Conservation (phyloP, 2,329 filamentous ascomycete species). For the Colletotrichum nymphaeae region DNA sequence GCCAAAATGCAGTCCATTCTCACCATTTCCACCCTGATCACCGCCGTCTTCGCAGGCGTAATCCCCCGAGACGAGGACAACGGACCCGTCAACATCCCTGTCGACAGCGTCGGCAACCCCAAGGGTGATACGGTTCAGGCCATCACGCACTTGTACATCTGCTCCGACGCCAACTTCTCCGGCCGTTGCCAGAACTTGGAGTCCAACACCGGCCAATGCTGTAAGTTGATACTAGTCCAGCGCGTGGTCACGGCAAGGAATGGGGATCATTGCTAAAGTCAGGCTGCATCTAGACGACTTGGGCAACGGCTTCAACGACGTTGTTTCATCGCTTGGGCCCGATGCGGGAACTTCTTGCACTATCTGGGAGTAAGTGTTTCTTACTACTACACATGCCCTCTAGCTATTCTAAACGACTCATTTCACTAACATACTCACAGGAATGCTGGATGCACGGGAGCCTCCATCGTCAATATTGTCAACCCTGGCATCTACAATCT, state of each 20-base stretch:
- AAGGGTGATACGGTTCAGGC: background rate
- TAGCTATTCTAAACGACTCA: background rate
- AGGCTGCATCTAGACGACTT: background rate
- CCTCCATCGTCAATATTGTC: background rate
- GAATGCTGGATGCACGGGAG: background rate
- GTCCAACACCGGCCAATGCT: background rate
- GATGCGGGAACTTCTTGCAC: background rate
- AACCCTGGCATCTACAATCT: conserved; percentile 6
- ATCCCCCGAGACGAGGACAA: background rate
- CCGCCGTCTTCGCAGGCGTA: background rate
- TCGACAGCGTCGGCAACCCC: background rate
- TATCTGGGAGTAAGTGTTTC: background rate
- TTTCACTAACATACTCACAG: background rate
- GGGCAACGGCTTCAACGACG: background rate
- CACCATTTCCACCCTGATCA: background rate
- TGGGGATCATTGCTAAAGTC: no score
- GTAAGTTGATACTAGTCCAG: background rate
- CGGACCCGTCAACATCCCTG: background rate
- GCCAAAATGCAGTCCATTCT: background rate
- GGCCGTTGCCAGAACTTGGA: conserved; percentile 1
- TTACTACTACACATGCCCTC: background rate
- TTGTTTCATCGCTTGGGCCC: background rate
- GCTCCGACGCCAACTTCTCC: background rate
- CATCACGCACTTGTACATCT: background rate
- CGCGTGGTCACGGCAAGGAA: no score